A percentile compares a stretch with the other conserved stretches of the same genome.
Evolutionary conservation across 352 stramenopile genomes (phyloP).

Genomic region (Plasmopara viticola): DNA sequence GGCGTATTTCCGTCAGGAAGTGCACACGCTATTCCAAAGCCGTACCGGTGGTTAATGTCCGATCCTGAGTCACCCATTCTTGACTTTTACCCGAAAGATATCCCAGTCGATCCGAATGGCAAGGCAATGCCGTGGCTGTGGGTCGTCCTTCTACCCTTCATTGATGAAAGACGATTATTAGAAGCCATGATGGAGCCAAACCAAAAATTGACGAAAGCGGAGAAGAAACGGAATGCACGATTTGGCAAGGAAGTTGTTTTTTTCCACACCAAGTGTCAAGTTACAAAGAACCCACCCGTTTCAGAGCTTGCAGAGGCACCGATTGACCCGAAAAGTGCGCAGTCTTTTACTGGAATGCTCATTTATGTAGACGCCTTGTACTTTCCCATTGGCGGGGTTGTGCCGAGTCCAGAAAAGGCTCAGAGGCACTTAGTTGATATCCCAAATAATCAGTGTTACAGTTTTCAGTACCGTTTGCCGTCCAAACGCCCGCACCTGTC

Average conservation of each 20-base stretch:
- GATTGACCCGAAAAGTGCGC: slow-evolving; percentile 43
- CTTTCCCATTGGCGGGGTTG: slow-evolving; percentile 66
- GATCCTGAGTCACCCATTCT: slow-evolving; percentile 94
- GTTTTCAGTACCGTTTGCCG: slow-evolving; percentile 70
- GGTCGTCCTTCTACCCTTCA: slow-evolving; percentile 98
- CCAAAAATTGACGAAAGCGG: slow-evolving; percentile 53
- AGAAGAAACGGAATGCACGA: slow-evolving; percentile 80
- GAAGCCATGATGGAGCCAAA: slow-evolving; percentile 78
- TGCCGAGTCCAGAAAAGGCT: slow-evolving; percentile 72
- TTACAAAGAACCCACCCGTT: slow-evolving; percentile 36
- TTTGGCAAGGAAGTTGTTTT: slow-evolving; percentile 82
- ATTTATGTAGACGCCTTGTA: slow-evolving; percentile 66
- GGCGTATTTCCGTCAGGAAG: slow-evolving; percentile 96
- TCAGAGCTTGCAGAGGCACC: slow-evolving; percentile 35
- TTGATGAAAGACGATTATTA: slow-evolving; percentile 94
- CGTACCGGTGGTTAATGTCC: slow-evolving; percentile 94
- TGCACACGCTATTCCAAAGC: slow-evolving; percentile 89
- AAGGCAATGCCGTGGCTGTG: slow-evolving; percentile 99
- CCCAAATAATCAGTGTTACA: slow-evolving; percentile 84
- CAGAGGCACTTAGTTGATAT: slow-evolving; percentile 68
- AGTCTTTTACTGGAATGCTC: slow-evolving; percentile 67
- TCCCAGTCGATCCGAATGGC: slow-evolving; percentile 97
- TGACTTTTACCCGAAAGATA: slow-evolving; percentile 95
- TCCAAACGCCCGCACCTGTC: slow-evolving; percentile 47
- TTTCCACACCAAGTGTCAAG: slow-evolving; percentile 62